Conservation (phyloP, 306 rosid genomes). For the Dalbergia cultrata region DNA sequence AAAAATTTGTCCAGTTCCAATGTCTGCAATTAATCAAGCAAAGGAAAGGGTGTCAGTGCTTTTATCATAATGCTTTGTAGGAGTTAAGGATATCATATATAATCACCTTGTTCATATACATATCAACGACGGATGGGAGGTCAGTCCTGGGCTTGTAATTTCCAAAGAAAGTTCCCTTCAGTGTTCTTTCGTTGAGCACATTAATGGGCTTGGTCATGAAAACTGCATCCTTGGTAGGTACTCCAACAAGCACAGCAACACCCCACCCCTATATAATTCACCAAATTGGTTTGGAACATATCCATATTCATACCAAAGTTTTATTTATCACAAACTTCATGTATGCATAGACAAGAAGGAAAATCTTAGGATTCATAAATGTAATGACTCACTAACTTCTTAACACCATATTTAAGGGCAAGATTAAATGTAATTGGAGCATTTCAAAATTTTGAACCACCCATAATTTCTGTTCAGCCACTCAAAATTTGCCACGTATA, state of each 20-base stretch:
- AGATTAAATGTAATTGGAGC: too few species aligned
- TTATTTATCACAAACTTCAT: neutral
- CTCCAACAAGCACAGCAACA: slow-evolving; percentile 66
- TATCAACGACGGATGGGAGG: slow-evolving; percentile 60
- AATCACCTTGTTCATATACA: slow-evolving; percentile 63
- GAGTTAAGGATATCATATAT: neutral
- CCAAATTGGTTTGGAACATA: neutral
- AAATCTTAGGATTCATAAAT: neutral
- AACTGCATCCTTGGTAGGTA: slow-evolving; percentile 54
- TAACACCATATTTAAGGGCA: too few species aligned
- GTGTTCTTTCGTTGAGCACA: slow-evolving; percentile 56
- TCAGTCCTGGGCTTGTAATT: slow-evolving; percentile 64
- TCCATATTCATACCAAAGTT: neutral
- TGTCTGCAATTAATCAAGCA: slow-evolving; percentile 39
- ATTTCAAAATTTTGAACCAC: too few species aligned
- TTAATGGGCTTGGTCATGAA: slow-evolving; percentile 59
- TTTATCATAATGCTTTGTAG: neutral
- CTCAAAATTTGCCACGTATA: too few species aligned
- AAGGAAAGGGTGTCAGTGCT: neutral
- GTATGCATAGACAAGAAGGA: neutral
- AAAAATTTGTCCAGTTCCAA: slow-evolving; percentile 62
- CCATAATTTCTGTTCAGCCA: too few species aligned
- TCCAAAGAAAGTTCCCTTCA: slow-evolving; percentile 66
- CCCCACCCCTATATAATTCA: slow-evolving; percentile 60
- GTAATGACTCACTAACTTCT: neutral